Evolutionary conservation across 345 rosid species (phyloP).

Genomic region (Adansonia digitata): DNA sequence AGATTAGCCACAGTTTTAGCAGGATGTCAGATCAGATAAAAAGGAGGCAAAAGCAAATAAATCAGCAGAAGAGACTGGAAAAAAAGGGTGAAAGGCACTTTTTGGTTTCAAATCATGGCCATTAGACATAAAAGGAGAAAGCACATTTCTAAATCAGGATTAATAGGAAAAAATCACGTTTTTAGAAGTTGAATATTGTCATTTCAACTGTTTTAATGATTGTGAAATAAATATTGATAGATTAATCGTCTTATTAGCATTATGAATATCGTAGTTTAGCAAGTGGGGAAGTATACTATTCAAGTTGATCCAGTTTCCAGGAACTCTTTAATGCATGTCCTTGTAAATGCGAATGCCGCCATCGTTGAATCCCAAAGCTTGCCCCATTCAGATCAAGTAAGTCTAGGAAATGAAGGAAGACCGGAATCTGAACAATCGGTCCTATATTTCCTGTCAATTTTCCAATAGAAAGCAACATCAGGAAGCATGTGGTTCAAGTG

Average conservation of each 20-base stretch:
- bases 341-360: conserved; percentile 1
- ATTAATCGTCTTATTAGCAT: neutral
- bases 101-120: conserved; percentile 3
- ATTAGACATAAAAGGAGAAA: neutral
- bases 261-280: neutral
- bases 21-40: neutral
- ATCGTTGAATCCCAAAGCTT: neutral
- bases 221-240: neutral
- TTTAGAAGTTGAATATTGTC: neutral
- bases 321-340: neutral
- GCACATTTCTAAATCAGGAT: neutral
- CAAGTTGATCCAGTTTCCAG: neutral
- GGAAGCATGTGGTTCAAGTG: neutral
- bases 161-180: neutral
- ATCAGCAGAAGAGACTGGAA: neutral
- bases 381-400: neutral
- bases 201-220: neutral
- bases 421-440: neutral
- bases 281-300: neutral
- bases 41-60: neutral
- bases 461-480: neutral
- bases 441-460: neutral
- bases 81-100: neutral
- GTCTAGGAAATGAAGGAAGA: neutral
- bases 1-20: neutral